These are phyloP conservation scores for Ophiostoma populinum DNA, from an alignment of 2,329 filamentous ascomycete genomes.

Conservation along the genomic window DNA sequence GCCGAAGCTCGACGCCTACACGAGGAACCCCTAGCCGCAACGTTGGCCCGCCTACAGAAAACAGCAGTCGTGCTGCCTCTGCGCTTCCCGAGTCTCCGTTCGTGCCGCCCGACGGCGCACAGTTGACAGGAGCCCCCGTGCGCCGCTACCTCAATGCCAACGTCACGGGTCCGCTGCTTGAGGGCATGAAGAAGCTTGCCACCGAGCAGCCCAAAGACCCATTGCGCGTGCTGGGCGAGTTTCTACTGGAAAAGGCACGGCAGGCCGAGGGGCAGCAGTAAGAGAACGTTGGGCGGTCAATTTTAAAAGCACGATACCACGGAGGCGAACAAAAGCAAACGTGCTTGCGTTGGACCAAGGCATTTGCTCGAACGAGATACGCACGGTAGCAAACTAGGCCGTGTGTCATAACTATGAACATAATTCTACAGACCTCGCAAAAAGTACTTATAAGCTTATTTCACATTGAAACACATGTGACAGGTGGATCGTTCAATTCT, in stretches of 20 bases:
- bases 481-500: slow-evolving; percentile 1
- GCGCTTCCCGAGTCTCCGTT: slow-evolving; percentile 35
- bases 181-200: slow-evolving; percentile 58
- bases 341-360: no score
- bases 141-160: slow-evolving; percentile 56
- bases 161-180: slow-evolving; percentile 48
- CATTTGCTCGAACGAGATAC: no score
- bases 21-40: slow-evolving; percentile 29
- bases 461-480: background rate
- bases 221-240: slow-evolving; percentile 52
- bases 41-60: slow-evolving; percentile 12
- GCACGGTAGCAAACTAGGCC: no score
- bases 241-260: slow-evolving; percentile 47
- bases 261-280: slow-evolving; percentile 33
- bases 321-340: background rate
- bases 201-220: slow-evolving; percentile 58
- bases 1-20: slow-evolving; percentile 16
- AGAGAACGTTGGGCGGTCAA: no score
- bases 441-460: no score
- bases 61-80: slow-evolving; percentile 36
- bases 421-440: no score
- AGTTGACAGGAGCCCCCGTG: slow-evolving; percentile 48
- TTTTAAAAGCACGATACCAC: no score
- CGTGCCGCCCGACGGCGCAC: slow-evolving; percentile 38
- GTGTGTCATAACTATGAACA: no score